A percentile compares a stretch with the other conserved stretches of the same genome.
Conservation (phyloP, 1,284 basidiomycete genomes). For the Ustilago trichophora region DNA sequence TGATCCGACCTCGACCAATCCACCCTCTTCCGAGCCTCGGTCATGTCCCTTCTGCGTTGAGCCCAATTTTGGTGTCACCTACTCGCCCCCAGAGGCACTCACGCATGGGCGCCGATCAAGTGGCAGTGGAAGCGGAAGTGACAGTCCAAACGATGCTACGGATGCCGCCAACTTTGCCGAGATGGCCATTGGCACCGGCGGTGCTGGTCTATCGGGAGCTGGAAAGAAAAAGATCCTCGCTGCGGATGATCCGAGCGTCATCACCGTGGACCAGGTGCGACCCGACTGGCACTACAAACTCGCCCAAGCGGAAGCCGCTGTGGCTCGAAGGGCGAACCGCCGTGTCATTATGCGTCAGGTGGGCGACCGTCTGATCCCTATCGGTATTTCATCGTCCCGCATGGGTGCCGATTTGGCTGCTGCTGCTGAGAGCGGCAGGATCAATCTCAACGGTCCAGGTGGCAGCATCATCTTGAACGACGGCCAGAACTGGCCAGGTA, state of each 20-base stretch:
- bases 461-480: conserved; percentile 64
- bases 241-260: conserved; percentile 52
- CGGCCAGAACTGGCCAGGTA: conserved; percentile 49
- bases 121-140: conserved; percentile 21
- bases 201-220: conserved; percentile 12
- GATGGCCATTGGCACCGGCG: conserved; percentile 52
- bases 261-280: conserved; percentile 61
- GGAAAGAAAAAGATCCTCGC: conserved; percentile 49
- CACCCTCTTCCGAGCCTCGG: conserved; percentile 69
- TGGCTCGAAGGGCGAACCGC: conserved; percentile 75
- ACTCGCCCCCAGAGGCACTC: conserved; percentile 77
- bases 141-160: conserved; percentile 39
- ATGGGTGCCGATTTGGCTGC: conserved; percentile 67
- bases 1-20: conserved; percentile 72
- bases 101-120: conserved; percentile 20
- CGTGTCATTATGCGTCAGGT: conserved; percentile 98
- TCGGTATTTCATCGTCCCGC: conserved; percentile 80
- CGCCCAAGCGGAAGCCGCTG: conserved; percentile 51
- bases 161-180: conserved; percentile 51
- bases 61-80: conserved; percentile 93
- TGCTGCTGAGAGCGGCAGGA: conserved; percentile 46
- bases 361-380: conserved; percentile 93
- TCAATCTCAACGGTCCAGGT: conserved; percentile 58
- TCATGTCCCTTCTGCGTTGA: conserved; percentile 97
- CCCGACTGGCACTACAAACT: conserved; percentile 63